Percentiles rank a stretch among this genome's conserved stretches.
These are phyloP conservation scores for Jasminum sambac DNA, from an alignment of 257 asterid species.

Conservation along the genomic window DNA sequence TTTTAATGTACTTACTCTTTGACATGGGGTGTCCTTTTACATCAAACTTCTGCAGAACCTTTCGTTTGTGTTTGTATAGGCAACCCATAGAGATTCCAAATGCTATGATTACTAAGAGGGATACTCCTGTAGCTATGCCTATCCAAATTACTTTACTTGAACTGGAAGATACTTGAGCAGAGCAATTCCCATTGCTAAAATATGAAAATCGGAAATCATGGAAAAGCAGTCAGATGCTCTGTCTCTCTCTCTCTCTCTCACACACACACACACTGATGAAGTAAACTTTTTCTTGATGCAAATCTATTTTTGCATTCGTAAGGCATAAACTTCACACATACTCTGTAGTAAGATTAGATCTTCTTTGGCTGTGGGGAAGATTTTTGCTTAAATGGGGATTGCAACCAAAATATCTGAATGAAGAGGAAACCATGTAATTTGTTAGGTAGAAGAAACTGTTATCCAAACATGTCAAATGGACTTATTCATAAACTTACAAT, in stretches of 20 bases:
- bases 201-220: slow-evolving; percentile 10
- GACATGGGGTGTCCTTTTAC: slow-evolving; percentile 53
- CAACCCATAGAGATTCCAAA: slow-evolving; percentile 39
- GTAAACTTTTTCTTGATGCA: background rate
- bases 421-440: slow-evolving; percentile 2
- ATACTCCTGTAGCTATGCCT: slow-evolving; percentile 50
- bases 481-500: slow-evolving; percentile 39
- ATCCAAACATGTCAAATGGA: background rate
- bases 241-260: background rate
- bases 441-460: slow-evolving; percentile 15
- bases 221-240: slow-evolving; percentile 26
- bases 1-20: slow-evolving; percentile 53
- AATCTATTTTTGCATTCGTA: background rate
- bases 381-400: slow-evolving; percentile 38
- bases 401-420: slow-evolving; percentile 58
- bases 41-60: slow-evolving; percentile 27
- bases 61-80: slow-evolving; percentile 39
- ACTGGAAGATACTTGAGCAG: slow-evolving; percentile 33
- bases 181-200: slow-evolving; percentile 52
- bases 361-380: slow-evolving; percentile 35
- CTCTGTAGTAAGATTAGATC: slow-evolving; percentile 57
- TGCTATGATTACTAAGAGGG: slow-evolving; percentile 37
- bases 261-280: slow-evolving; percentile 1
- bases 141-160: slow-evolving; percentile 37
- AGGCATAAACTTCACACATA: slow-evolving; percentile 49